These are phyloP conservation scores for Didymella keratinophila DNA, from an alignment of 2,329 filamentous ascomycete genomes.

Conservation along the genomic window DNA sequence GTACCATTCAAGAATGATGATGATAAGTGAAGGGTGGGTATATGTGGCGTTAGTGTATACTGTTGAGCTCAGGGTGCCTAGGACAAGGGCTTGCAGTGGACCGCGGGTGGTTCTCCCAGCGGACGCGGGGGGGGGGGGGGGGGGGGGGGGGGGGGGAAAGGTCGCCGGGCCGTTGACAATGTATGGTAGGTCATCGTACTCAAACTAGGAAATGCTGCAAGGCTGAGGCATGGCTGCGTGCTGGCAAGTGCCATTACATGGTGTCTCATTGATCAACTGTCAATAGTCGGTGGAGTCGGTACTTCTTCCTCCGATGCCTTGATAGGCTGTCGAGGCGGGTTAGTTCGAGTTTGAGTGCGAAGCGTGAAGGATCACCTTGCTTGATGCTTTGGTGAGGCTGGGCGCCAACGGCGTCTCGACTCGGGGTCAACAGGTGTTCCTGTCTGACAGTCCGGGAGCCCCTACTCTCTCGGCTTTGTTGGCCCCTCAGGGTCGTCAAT, in stretches of 20 bases:
- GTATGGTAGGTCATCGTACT: neutral
- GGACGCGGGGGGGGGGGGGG: neutral
- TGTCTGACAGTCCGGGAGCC: neutral
- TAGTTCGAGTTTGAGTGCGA: neutral
- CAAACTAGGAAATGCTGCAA: neutral
- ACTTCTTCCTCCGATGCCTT: neutral
- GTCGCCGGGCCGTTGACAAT: neutral
- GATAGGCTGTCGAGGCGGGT: neutral
- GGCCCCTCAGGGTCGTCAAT: neutral
- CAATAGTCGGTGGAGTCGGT: neutral
- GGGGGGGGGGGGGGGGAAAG: neutral
- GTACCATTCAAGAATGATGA: neutral
- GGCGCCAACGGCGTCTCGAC: neutral
- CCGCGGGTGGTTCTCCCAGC: neutral
- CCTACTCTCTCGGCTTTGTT: neutral
- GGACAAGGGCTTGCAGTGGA: neutral
- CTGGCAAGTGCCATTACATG: neutral
- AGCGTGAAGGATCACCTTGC: neutral
- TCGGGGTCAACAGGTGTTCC: neutral
- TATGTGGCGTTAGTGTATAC: neutral
- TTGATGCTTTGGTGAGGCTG: neutral
- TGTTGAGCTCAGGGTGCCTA: neutral
- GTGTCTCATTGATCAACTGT: neutral
- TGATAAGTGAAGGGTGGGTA: neutral
- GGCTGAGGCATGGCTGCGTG: neutral